Evolutionary conservation across 306 rosid genomes (phyloP), one percentile per base, ranked within the genome.

Genomic region (Cucurbita maxima): DNA sequence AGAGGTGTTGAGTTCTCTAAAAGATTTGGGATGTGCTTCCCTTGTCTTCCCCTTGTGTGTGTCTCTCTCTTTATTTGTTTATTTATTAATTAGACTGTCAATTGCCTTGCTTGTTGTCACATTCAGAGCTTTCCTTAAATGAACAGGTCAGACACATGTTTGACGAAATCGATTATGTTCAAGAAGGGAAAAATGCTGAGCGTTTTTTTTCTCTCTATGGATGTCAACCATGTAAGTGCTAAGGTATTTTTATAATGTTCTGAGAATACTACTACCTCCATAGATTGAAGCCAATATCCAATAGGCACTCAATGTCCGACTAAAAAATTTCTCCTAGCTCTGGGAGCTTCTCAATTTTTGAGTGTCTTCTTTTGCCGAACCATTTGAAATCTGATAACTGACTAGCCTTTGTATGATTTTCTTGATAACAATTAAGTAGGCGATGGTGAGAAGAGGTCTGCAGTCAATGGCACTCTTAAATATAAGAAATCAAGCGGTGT

Each of bases 71-170:
- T 3, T 10, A 10, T 68, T 48, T 47, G 22, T 40, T 45, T 13
- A 25, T 48, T 7, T 69, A 69, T 69, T 38, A 5, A 38, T 63
- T 4, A 18, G 14, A 66, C 55, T 22, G 58, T 48, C 58, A 25
- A 25, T 48, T 22, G 57, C 38, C 73, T 69, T 48, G 58, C 16
- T 66, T 80, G 43, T 71, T 79, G 43, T 71, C 70, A 76, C 70
- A 68, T 76, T 53, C 60, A 69, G 58, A 45, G 45, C 67, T 52
- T 67, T 50, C 73, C 59, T 62, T 75, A 64, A 68, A 79, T 87
- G 80, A 81, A 81, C 96, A 94, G 97, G 96, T 91, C 71, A 91
- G 97, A 58, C 99, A 94, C 87, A 94, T 94, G 99, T 94, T 94
- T 82, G 96, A 94, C 82, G 99, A 94, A 85, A 94, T 91, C 76